These are phyloP conservation scores for Juncus effusus DNA, from an alignment of 176 grass and related monocot genomes.

Conservation along the genomic window DNA sequence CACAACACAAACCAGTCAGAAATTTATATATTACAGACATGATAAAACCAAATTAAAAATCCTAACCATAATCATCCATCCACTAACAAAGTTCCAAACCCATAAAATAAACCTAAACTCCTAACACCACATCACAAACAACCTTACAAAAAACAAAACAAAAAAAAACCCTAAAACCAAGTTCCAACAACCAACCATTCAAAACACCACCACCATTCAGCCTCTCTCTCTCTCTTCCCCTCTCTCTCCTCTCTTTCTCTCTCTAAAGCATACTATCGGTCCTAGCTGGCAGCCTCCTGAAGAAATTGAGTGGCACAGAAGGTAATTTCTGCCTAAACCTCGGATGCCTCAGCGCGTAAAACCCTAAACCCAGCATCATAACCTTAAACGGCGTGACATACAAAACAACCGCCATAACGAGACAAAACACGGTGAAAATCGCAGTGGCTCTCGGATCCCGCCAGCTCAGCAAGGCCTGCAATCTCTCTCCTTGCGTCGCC, in stretches of 20 bases:
- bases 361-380: constrained; percentile 35
- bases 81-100: not conserved
- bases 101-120: too few species aligned
- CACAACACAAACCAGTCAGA: too few species aligned
- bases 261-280: constrained; percentile 46
- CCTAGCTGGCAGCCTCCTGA: constrained; percentile 45
- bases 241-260: not conserved
- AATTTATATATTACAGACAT: too few species aligned
- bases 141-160: too few species aligned
- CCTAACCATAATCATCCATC: too few species aligned
- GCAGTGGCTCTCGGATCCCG: constrained; percentile 45
- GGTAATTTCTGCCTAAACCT: constrained; percentile 52
- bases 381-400: constrained; percentile 40
- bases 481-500: constrained; percentile 47
- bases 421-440: constrained; percentile 46
- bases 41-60: too few species aligned
- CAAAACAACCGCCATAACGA: constrained; percentile 43
- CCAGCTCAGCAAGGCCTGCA: constrained; percentile 55
- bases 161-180: too few species aligned
- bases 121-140: too few species aligned
- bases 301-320: constrained; percentile 59
- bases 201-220: too few species aligned
- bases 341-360: constrained; percentile 53
- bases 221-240: not conserved
- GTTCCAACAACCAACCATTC: too few species aligned